These are phyloP conservation scores for Solanum etuberosum DNA, from an alignment of 257 asterid genomes.

Conservation along the genomic window DNA sequence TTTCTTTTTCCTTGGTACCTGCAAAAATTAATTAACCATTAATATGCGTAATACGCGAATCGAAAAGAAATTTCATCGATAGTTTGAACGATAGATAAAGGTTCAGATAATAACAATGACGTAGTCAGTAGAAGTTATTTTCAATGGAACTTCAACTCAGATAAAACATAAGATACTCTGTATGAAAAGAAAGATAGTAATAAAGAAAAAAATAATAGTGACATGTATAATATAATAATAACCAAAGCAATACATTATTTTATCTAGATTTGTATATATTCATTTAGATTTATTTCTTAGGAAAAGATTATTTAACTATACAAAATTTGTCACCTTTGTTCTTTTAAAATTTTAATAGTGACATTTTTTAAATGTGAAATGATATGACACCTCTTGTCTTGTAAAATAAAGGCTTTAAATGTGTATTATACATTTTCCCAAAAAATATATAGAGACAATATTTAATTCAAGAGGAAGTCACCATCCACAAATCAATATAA, in stretches of 20 bases:
- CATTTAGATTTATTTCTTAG: neutral
- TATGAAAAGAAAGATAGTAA: neutral
- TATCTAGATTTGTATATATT: neutral
- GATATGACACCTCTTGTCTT: neutral
- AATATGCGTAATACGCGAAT: too few species aligned
- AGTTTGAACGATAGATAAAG: neutral
- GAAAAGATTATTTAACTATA: neutral
- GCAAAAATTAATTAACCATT: neutral
- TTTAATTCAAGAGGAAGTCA: neutral
- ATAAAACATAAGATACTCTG: neutral
- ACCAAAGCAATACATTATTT: neutral
- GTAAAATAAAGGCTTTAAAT: neutral
- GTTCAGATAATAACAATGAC: neutral
- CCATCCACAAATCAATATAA: neutral
- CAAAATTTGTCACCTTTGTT: neutral
- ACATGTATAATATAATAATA: neutral
- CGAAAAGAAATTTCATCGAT: too few species aligned
- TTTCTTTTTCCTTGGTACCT: neutral
- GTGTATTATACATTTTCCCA: neutral
- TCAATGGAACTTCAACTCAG: neutral
- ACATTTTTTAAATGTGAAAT: neutral
- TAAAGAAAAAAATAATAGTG: neutral
- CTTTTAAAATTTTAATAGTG: too few species aligned
- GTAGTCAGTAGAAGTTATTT: neutral
- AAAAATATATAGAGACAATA: neutral